Conservation (phyloP, 1,139 yeast species). For the Wickerhamomyces sp. region DNA sequence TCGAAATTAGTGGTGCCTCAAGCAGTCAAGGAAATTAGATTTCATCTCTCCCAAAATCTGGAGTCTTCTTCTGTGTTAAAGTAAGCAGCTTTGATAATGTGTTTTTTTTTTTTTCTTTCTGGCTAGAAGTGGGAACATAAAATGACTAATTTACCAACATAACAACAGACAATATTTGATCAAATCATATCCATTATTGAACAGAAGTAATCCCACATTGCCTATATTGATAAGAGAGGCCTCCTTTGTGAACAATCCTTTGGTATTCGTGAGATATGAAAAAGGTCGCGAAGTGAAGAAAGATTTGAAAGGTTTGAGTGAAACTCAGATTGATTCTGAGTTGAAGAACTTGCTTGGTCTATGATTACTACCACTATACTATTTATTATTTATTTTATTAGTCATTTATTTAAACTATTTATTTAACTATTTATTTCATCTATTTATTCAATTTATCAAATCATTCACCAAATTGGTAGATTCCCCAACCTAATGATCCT, state of each 20-base stretch:
- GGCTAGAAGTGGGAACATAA: too few species aligned
- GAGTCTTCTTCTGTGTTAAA: constrained; percentile 17
- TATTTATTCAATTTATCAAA: constrained; percentile 6
- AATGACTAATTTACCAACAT: too few species aligned
- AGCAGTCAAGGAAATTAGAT: constrained; percentile 20
- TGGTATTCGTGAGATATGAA: constrained; percentile 20
- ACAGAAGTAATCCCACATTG: constrained; percentile 16
- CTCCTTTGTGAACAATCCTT: constrained; percentile 11
- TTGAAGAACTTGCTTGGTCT: constrained; percentile 14
- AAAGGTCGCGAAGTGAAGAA: constrained; percentile 19
- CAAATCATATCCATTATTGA: constrained; percentile 15
- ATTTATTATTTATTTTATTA: neutral
- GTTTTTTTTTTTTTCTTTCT: too few species aligned
- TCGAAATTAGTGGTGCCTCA: constrained; percentile 10
- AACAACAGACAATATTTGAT: constrained; percentile 15
- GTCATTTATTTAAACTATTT: neutral
- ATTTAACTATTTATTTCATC: constrained; percentile 3
- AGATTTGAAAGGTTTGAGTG: constrained; percentile 15
- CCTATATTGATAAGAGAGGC: constrained; percentile 22
- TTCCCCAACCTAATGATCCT: constrained; percentile 63
- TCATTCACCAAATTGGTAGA: constrained; percentile 40
- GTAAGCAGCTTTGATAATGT: constrained; percentile 9
- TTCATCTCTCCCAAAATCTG: constrained; percentile 19
- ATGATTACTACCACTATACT: too few species aligned
- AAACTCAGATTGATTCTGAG: constrained; percentile 16